These are phyloP conservation scores for Penicillium italicum DNA, from an alignment of 2,329 filamentous ascomycete genomes.

Conservation along the genomic window DNA sequence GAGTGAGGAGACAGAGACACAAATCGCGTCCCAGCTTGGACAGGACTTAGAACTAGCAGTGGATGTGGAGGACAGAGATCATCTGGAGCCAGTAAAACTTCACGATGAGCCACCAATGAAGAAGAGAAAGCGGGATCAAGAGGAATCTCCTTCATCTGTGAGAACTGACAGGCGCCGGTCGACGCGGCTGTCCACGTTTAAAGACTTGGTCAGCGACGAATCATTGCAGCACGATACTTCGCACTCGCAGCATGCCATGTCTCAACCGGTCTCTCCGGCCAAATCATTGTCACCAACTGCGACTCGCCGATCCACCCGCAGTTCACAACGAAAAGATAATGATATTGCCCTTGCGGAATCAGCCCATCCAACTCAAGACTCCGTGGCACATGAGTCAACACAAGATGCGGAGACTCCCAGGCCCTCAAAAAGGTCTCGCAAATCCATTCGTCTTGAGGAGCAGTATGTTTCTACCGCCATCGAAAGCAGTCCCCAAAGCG, in stretches of 20 bases:
- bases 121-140: conserved; percentile 36
- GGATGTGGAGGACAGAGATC: conserved; percentile 24
- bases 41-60: conserved; percentile 42
- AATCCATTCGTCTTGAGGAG: conserved; percentile 30
- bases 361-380: neutral
- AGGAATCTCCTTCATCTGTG: conserved; percentile 13
- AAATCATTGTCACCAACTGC: conserved; percentile 17
- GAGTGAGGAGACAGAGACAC: conserved; percentile 43
- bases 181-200: conserved; percentile 22
- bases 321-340: conserved; percentile 16
- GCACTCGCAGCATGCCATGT: conserved; percentile 12
- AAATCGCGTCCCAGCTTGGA: conserved; percentile 46
- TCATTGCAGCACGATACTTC: conserved; percentile 11
- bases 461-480: conserved; percentile 12
- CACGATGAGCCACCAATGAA: conserved; percentile 20
- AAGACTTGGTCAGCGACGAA: conserved; percentile 7
- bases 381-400: neutral
- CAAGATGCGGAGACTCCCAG: conserved; percentile 14
- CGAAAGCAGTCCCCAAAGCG: conserved; percentile 11
- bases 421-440: conserved; percentile 28
- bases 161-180: conserved; percentile 32
- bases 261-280: neutral
- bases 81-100: conserved; percentile 3
- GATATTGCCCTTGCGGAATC: neutral
- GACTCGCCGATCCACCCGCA: conserved; percentile 26